Evolutionary conservation across 257 asterid species (phyloP), one percentile per base, ranked within the genome.

Genomic region (Osmanthus fragrans): DNA sequence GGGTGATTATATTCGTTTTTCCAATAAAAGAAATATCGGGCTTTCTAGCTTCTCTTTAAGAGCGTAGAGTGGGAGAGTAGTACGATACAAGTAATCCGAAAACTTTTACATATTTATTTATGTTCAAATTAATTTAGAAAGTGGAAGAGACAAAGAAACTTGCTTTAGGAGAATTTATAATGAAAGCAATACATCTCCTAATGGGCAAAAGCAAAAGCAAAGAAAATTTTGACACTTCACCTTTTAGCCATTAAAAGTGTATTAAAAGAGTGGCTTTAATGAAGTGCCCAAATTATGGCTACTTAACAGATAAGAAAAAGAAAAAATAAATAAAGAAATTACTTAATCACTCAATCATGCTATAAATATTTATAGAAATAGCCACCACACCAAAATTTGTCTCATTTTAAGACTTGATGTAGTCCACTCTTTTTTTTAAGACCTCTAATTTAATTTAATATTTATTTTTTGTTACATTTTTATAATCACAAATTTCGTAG

Each of bases 281-380:
- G 23, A 58, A 58, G 32, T 23, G 29, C 32, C 66, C 66, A 58
- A 58, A 58, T 58, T 58, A 58, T 58, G 66, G 66, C 66, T 58
- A 58, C 66, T 58, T 58, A n/a, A n/a, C 66, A 58, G 1, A 21
- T 58, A 58, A 58, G 66, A 10, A 58, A 56, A 58, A 58, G 2
- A n/a, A 19, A 56, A 21, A 56, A 56, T 7, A 56, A 56, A 56
- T 56, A 5, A 54, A 18, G 4, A 56, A n/a, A 56, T n/a, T 19
- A 56, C 27, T 56, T 10, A 56, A n/a, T 78, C 80, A 73, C 54
- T 66, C 45, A 42, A 77, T 6, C 73, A 74, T 56, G 39, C 21
- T 58, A 56, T 30, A 54, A 64, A 42, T 75, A 67, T n/a, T 66
- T 32, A 74, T 34, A 36, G 23, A 58, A 25, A n/a, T 30, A 51